Evolutionary conservation across 2,329 filamentous ascomycete genomes (phyloP).

Genomic region (Monilinia aucupariae): DNA sequence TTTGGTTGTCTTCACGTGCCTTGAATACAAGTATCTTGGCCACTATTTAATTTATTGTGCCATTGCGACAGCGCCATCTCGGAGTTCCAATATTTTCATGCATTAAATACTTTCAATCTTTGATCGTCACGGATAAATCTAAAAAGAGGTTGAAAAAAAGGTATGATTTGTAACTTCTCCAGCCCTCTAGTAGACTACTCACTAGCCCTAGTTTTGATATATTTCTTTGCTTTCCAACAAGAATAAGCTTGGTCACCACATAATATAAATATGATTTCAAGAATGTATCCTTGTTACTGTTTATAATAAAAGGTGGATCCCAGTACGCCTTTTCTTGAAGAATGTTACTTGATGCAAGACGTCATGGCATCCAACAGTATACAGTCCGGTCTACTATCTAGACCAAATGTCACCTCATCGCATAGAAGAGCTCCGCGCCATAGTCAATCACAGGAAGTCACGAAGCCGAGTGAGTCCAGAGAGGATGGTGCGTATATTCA

Average conservation of each 20-base stretch:
- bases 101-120: slow-evolving; percentile 13
- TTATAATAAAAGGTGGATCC: slow-evolving; percentile 27
- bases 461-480: slow-evolving; percentile 34
- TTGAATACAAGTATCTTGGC: slow-evolving; percentile 24
- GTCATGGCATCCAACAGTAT: slow-evolving; percentile 43
- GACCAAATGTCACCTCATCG: slow-evolving; percentile 38
- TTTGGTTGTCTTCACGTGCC: slow-evolving; percentile 26
- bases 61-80: slow-evolving; percentile 16
- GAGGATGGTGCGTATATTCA: slow-evolving; percentile 40
- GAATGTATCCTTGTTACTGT: slow-evolving; percentile 19
- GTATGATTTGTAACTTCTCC: not conserved
- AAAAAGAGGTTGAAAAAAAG: not conserved
- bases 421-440: slow-evolving; percentile 31
- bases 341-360: slow-evolving; percentile 27
- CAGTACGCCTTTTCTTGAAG: slow-evolving; percentile 15
- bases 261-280: slow-evolving; percentile 25
- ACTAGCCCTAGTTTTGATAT: not conserved
- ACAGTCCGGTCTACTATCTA: slow-evolving; percentile 40
- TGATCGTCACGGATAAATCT: not conserved
- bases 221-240: not conserved
- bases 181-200: not conserved
- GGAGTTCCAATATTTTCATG: slow-evolving; percentile 12
- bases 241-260: not conserved
- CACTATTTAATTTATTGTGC: slow-evolving; percentile 23
- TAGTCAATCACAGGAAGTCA: slow-evolving; percentile 20